A percentile compares a stretch with the other conserved stretches of the same genome.
Conservation (phyloP, 306 rosid genomes). For the Vicia faba region DNA sequence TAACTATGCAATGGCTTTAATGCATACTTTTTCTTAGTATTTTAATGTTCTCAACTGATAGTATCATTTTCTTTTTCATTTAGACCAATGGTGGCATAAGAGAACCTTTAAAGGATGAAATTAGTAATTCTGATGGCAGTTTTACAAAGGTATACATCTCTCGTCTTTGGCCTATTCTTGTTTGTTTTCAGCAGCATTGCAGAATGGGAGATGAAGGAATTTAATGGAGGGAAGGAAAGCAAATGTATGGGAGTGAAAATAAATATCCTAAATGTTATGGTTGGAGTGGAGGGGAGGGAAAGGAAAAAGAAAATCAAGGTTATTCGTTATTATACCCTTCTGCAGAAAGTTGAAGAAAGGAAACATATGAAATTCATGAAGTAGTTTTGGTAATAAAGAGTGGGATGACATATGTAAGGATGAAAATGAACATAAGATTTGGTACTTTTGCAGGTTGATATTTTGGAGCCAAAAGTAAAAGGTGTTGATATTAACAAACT, state of each 20-base stretch:
- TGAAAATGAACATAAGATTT: not conserved
- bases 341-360: not conserved
- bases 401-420: conserved; percentile 1
- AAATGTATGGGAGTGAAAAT: not conserved
- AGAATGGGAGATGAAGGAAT: conserved; percentile 13
- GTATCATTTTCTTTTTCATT: conserved; percentile 2
- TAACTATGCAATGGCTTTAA: conserved; percentile 13
- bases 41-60: conserved; percentile 10
- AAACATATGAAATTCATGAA: conserved; percentile 2
- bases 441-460: conserved; percentile 53
- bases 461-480: conserved; percentile 43
- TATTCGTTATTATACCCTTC: not conserved
- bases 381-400: not conserved
- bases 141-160: conserved; percentile 57
- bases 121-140: conserved; percentile 46
- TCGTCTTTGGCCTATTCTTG: conserved; percentile 5
- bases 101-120: conserved; percentile 42
- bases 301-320: not conserved
- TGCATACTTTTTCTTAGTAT: not conserved
- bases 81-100: conserved; percentile 63
- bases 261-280: not conserved
- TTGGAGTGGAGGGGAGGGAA: not conserved
- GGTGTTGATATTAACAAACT: conserved; percentile 42
- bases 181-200: not conserved
- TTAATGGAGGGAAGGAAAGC: not conserved